These are phyloP conservation scores for Actinomucor elegans DNA, from an alignment of 371 early-diverging fungal species.

Conservation along the genomic window DNA sequence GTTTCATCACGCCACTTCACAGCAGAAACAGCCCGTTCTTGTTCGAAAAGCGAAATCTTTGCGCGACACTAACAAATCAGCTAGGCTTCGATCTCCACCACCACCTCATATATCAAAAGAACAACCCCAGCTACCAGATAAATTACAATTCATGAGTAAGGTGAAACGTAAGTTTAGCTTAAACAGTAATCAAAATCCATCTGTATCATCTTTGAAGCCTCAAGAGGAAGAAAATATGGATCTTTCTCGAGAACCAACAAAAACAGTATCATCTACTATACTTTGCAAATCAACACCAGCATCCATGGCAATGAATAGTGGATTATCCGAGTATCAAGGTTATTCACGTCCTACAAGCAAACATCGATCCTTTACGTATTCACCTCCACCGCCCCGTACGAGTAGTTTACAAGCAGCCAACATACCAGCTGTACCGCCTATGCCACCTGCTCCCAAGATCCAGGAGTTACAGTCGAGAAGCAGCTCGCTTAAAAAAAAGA, in stretches of 20 bases:
- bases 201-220: too few relatives aligned
- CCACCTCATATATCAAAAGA: conserved; percentile 1
- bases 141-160: conserved; percentile 4
- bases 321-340: conserved; percentile 22
- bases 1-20: not conserved
- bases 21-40: not conserved
- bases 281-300: not conserved
- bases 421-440: conserved; percentile 10
- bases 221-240: too few relatives aligned
- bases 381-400: conserved; percentile 24
- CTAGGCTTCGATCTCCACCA: conserved; percentile 1
- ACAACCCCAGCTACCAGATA: not conserved
- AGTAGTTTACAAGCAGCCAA: conserved; percentile 8
- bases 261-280: conserved; percentile 5
- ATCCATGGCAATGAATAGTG: not conserved
- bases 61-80: not conserved
- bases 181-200: not conserved
- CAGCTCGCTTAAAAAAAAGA: not conserved
- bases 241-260: conserved; percentile 5
- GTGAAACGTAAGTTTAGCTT: conserved; percentile 14
- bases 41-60: conserved; percentile 15
- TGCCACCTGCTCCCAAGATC: conserved; percentile 17
- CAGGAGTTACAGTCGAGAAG: conserved; percentile 1
- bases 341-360: conserved; percentile 13
- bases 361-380: conserved; percentile 25